Base-by-base conservation (phyloP, 352 stramenopile species). In the Phytophthora hibernalis region DNA sequence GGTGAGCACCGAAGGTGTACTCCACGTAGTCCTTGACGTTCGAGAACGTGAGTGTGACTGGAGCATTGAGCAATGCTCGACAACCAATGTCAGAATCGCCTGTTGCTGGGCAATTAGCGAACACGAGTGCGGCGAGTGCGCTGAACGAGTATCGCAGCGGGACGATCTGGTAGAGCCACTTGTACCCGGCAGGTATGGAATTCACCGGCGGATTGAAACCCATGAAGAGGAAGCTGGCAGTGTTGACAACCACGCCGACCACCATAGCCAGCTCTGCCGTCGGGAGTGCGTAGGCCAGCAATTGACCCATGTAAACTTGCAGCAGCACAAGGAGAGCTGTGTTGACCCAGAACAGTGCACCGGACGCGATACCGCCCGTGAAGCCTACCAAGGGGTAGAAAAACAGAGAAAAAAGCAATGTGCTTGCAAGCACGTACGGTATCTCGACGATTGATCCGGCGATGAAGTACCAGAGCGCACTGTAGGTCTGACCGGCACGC, bases 401-500 rank as follows among this genome's bases (percentile, higher is more conserved):
- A n/a, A 89, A 50, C 44, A 67, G 61, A 5, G 75, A 79, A 49
- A 87, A 88, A 28, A 86, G 38, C 15, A 84, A 28, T 0, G 72
- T 76, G 44, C 70, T 82, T 2, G 55, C 50, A 6, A 82, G 31
- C n/a, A 83, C 70, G 53, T 86, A 87, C 33, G 79, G 79, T 12
- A 86, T 77, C 72, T 98, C 94, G 18, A 84, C 72, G 26, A 98
- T 54, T 15, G 82, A 92, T 49, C 83, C 89, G 10, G 85, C 78
- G 8, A 93, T 30, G 21, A 78, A 79, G 55, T 97, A 91, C 50
- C 85, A 80, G 7, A 76, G 68, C 31, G 84, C 68, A 44, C 81
- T 79, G 59, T 98, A 98, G 60, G 95, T 97, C 48, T 90, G 66
- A 16, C 87, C 79, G 16, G 83, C 64, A 48, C 90, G 82, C 43